Evolutionary conservation across 2,329 filamentous ascomycete species (phyloP), one percentile per base, ranked within the genome.

Genomic region (Sarocladium brachiariae): DNA sequence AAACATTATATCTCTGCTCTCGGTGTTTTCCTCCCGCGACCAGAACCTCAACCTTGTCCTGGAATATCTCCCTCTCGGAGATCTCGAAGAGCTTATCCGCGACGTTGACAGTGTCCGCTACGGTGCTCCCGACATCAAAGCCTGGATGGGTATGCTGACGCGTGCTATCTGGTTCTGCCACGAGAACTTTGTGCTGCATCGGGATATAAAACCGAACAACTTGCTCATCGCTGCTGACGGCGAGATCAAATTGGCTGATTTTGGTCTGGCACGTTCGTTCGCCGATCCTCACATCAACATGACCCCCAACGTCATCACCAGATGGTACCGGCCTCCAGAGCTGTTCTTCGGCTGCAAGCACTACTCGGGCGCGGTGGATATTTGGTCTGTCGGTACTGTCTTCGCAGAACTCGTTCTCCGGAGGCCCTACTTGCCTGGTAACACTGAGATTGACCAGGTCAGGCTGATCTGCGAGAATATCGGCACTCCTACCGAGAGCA

Each of bases 201-300:
- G 93, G 59, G 93, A 99, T 74, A 97, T 99, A 75, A 99, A 99
- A 71, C 92, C 92, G 45, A 97, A 97, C 79, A 99, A 99, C 72
- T 73, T 97, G 69, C 77, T 99, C 53, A 95, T 99, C 60, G 90
- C 90, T 19, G 87, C 89, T 37, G 88, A 96, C 64, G 92, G 93
- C 46, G 88, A 92, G 62, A 83, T 99, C 63, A 97, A 97, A 67
- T 81, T 99, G 48, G 93, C 92, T 31, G 93, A 99, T 85, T 99
- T 99, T 61, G 93, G 93, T 76, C 83, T 99, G 30, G 93, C 93
- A 5, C 78, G 93, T 55, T 81, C 78, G 54, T 96, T 96, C 65
- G 86, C 89, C 7, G 93, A 99, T 65, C 92, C 93, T 0, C 88
- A 90, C 61, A 75, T 82, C 51, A 78, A 78, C 58, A 99, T 99